Evolutionary conservation across 371 early-diverging fungal species (phyloP), one percentile per base, ranked within the genome.

Genomic region (Mucor irregularis): DNA sequence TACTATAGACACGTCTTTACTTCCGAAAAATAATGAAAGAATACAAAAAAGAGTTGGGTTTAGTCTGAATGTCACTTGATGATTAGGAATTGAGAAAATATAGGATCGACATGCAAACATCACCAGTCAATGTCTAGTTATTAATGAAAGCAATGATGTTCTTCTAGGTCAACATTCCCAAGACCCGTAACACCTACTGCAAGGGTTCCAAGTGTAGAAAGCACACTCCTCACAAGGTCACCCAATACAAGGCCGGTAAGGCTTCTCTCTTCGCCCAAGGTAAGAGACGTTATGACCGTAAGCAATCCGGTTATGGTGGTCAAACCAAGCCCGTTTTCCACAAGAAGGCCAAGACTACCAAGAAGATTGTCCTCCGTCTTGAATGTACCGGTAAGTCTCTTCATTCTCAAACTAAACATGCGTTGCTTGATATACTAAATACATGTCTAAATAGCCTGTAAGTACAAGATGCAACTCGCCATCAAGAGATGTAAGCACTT

Each of bases 401-500:
- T 19, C 13, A 24, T 13, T 16, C 7, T n/a, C 1, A 13, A 21
- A 26, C 16, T 2, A 5, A 17, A 35, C 14, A 24, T 31, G 14
- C 6, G 13, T 46, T 3, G 30, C 5, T 38, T 38, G 38, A 38
- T 21, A 38, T 38, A 39, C 21, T 39, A 14, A 39, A 7, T 19
- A 4, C 8, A 17, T 35, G 9, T 17, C 9, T 35, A 3, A 13
- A 19, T 55, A 64, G 90, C 87, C 71, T 99, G 99, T 89, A 97
- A 97, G 88, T 88, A 90, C 87, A 94, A 95, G 89, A 83, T 88
- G 73, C 97, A 96, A 86, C 78, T 93, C 49, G 85, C 95, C 55
- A 71, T 97, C 74, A 97, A 98, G 90, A 93, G 99, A 72, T 98
- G 99, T 89, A 99, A 99, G 90, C 98, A 97, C 90, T 98, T 98